Evolutionary conservation across 2,329 filamentous ascomycete species (phyloP).

Genomic region (Chrysoporthe puriensis): DNA sequence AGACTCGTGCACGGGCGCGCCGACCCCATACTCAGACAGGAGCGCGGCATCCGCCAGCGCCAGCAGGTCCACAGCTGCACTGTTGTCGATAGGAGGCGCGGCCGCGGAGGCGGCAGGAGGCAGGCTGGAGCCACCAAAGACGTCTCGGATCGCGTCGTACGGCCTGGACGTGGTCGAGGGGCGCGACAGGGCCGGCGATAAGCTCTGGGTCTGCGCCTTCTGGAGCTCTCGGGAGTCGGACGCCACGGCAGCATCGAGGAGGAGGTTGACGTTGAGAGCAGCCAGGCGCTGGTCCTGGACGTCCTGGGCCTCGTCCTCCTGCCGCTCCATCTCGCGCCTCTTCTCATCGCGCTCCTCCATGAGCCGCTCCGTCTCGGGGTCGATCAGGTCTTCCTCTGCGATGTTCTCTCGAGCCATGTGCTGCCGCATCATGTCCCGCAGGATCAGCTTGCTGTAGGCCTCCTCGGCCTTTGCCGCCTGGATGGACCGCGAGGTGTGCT

Average conservation of each 20-base stretch:
- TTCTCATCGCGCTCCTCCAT: slow-evolving; percentile 31
- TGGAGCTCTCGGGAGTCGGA: slow-evolving; percentile 22
- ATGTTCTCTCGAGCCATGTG: slow-evolving; percentile 36
- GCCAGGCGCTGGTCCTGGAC: slow-evolving; percentile 24
- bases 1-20: slow-evolving; percentile 9
- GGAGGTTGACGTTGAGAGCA: slow-evolving; percentile 31
- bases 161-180: slow-evolving; percentile 40
- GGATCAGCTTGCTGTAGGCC: slow-evolving; percentile 30
- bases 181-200: slow-evolving; percentile 19
- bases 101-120: slow-evolving; percentile 31
- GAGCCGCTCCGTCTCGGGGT: slow-evolving; percentile 29
- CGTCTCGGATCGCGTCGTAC: slow-evolving; percentile 50
- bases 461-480: slow-evolving; percentile 28
- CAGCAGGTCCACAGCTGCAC: slow-evolving; percentile 13
- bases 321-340: slow-evolving; percentile 31
- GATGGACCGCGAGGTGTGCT: slow-evolving; percentile 48
- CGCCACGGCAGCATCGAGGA: slow-evolving; percentile 30
- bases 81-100: slow-evolving; percentile 17
- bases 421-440: slow-evolving; percentile 31
- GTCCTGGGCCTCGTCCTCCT: slow-evolving; percentile 32
- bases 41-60: slow-evolving; percentile 22
- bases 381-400: slow-evolving; percentile 30
- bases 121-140: slow-evolving; percentile 43
- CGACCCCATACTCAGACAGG: neutral
- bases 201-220: slow-evolving; percentile 21